phyloP scores from a whole-genome alignment of 2,329 filamentous ascomycete species.

The Hypomyces perniciosus region DNA sequence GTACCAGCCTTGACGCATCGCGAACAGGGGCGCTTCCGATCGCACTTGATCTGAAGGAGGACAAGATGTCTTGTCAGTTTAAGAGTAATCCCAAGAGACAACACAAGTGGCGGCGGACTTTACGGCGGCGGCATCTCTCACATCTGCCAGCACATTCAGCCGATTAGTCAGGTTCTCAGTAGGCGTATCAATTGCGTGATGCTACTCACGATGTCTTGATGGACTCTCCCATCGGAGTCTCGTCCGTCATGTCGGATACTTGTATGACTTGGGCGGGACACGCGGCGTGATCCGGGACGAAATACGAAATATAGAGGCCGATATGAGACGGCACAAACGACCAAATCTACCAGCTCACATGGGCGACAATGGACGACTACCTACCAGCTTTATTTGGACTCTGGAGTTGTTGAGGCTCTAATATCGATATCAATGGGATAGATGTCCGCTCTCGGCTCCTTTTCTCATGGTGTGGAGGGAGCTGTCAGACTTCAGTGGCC shows the following conservation, averaged over 20 bases:
- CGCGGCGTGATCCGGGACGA: too few species aligned
- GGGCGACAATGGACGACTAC: too few species aligned
- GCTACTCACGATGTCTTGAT: conserved; percentile 32
- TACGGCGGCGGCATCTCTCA: conserved; percentile 38
- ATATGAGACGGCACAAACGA: too few species aligned
- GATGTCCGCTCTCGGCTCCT: too few species aligned
- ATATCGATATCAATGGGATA: too few species aligned
- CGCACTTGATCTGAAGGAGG: conserved; percentile 43
- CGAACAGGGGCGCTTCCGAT: conserved; percentile 44
- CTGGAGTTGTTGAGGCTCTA: too few species aligned
- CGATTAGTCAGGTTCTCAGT: background rate
- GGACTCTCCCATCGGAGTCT: conserved; percentile 30
- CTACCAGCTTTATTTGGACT: too few species aligned
- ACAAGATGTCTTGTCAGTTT: conserved; percentile 19
- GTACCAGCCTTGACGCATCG: conserved; percentile 39
- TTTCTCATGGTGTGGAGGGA: too few species aligned
- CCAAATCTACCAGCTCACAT: too few species aligned
- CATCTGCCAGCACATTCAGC: conserved; percentile 25
- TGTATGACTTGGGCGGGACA: background rate
- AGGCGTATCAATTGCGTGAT: background rate
- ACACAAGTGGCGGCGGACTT: conserved; percentile 25
- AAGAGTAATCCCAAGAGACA: background rate
- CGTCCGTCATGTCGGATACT: conserved; percentile 21
- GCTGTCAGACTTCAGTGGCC: too few species aligned
- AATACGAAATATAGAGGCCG: too few species aligned